Conservation (phyloP, 2,329 filamentous ascomycete genomes). For the Penicillium sp. region DNA sequence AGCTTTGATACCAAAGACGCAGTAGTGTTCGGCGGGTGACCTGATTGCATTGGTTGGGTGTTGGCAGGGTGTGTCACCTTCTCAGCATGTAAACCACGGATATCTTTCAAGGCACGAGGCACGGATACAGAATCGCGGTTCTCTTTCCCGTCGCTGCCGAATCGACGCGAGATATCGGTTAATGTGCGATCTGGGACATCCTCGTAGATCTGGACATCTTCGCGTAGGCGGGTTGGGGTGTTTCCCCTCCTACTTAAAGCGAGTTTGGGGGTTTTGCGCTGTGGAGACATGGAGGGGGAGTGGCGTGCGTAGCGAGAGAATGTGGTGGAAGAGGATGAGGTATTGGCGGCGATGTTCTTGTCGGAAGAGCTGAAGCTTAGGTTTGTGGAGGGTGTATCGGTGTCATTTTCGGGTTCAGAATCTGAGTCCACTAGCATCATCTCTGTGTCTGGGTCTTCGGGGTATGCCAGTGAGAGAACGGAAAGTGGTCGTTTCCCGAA, state of each 20-base stretch:
- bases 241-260: constrained; percentile 26
- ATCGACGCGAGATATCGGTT: constrained; percentile 12
- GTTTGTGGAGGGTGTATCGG: background rate
- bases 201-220: constrained; percentile 36
- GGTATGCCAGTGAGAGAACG: constrained; percentile 36
- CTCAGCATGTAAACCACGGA: constrained; percentile 4
- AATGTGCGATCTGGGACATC: constrained; percentile 24
- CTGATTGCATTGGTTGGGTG: background rate
- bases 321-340: constrained; percentile 10
- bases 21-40: background rate
- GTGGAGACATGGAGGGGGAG: constrained; percentile 24
- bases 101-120: constrained; percentile 13
- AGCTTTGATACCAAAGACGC: constrained; percentile 2
- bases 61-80: background rate
- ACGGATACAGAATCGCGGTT: constrained; percentile 16
- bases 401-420: constrained; percentile 21
- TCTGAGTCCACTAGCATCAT: constrained; percentile 31
- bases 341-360: constrained; percentile 44
- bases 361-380: constrained; percentile 37
- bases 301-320: constrained; percentile 4
- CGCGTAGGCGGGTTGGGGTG: constrained; percentile 23
- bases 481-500: constrained; percentile 47
- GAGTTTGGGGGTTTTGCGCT: constrained; percentile 40
- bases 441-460: constrained; percentile 33
- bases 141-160: constrained; percentile 26